Conservation (phyloP, 441 rosid genomes). For the Arabidopsis lyrata region DNA sequence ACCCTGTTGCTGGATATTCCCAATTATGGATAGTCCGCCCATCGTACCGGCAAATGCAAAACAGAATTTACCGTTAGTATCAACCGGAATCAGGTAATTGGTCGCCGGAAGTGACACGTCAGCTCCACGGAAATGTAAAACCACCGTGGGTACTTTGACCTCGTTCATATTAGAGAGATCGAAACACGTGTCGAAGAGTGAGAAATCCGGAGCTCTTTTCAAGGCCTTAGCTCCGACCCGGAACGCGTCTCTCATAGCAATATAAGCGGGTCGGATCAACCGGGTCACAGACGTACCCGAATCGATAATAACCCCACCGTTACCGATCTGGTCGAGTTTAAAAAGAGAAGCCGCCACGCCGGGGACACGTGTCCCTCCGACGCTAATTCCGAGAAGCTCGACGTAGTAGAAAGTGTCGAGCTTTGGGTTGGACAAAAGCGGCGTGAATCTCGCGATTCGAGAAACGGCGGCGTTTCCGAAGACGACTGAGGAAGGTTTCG, state of each 20-base stretch:
- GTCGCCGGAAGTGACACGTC: constrained; percentile 92
- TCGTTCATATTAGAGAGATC: constrained; percentile 76
- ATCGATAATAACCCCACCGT: constrained; percentile 90
- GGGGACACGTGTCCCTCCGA: constrained; percentile 78
- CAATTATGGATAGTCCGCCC: constrained; percentile 84
- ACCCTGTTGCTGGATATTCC: constrained; percentile 94
- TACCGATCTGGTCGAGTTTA: constrained; percentile 71
- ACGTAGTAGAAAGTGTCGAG: constrained; percentile 92
- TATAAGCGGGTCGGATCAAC: constrained; percentile 80
- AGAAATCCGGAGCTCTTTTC: constrained; percentile 72
- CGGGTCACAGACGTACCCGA: constrained; percentile 96
- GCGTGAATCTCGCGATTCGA: constrained; percentile 76
- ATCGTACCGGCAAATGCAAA: constrained; percentile 91
- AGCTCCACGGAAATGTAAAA: constrained; percentile 81
- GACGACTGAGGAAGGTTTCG: constrained; percentile 76
- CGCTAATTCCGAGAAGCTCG: constrained; percentile 80
- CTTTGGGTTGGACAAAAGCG: constrained; percentile 75
- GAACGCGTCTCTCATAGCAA: constrained; percentile 75
- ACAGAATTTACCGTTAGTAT: constrained; percentile 71
- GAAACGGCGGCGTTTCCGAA: constrained; percentile 79
- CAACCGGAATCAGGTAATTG: constrained; percentile 86
- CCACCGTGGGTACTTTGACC: constrained; percentile 95
- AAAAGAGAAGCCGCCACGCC: constrained; percentile 71
- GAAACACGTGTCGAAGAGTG: constrained; percentile 89
- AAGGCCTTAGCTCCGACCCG: constrained; percentile 59